A percentile compares a stretch with the other conserved stretches of the same genome.
Conservation (phyloP, 78 protist species). For the Chrysochromulina parva region DNA sequence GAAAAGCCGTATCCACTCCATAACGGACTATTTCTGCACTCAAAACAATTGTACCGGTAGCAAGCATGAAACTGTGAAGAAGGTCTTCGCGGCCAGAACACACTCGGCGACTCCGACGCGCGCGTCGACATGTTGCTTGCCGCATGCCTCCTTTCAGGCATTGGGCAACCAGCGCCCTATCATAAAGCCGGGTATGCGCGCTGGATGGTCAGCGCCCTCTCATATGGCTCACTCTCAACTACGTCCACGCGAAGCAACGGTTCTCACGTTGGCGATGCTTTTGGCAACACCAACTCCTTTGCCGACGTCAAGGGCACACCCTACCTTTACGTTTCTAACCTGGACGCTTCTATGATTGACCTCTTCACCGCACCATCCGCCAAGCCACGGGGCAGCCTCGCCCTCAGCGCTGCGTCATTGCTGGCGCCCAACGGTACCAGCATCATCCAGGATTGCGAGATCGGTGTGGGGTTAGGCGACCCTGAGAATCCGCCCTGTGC, state of each 20-base stretch:
- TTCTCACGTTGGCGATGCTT: not conserved
- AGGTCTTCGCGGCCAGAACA: no score
- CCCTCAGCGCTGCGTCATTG: not conserved
- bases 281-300: not conserved
- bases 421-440: not conserved
- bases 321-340: not conserved
- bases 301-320: not conserved
- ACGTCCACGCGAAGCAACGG: not conserved
- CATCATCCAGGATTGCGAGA: not conserved
- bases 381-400: not conserved
- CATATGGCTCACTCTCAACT: not conserved
- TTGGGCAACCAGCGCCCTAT: no score
- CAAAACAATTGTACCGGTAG: no score
- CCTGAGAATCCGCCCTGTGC: conserved; percentile 28
- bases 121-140: no score
- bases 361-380: not conserved
- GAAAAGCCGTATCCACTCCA: no score
- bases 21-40: no score
- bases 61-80: no score
- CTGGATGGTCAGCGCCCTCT: not conserved
- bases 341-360: conserved; percentile 6
- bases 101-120: no score
- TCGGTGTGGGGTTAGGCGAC: not conserved
- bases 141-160: no score
- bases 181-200: not conserved